phyloP scores from a whole-genome alignment of 345 rosid species.

The thale cress (Arabidopsis thaliana) region DNA sequence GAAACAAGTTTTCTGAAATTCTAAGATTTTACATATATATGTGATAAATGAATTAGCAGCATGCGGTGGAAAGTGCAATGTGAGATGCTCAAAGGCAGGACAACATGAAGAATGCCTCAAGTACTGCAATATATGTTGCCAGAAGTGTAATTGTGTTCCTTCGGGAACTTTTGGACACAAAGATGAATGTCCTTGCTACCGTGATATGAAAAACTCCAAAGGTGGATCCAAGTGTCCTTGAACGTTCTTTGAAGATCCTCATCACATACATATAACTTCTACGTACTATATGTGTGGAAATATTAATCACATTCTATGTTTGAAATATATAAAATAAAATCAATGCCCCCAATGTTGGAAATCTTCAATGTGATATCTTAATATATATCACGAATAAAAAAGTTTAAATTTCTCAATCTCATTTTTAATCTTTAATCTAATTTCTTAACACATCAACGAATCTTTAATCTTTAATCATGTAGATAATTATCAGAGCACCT shows the following conservation, averaged over 20 bases:
- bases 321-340: too few relatives aligned
- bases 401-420: too few relatives aligned
- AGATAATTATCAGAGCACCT: too few relatives aligned
- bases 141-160: conserved; percentile 39
- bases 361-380: too few relatives aligned
- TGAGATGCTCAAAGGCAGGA: conserved; percentile 35
- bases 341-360: too few relatives aligned
- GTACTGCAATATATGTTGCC: conserved; percentile 37
- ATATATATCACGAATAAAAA: too few relatives aligned
- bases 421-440: too few relatives aligned
- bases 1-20: not conserved
- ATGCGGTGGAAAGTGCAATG: conserved; percentile 30
- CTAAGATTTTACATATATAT: not conserved
- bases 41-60: conserved; percentile 16
- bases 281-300: too few relatives aligned
- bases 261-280: not conserved
- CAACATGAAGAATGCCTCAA: conserved; percentile 27
- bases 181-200: conserved; percentile 41
- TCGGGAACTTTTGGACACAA: not conserved
- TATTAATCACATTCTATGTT: too few relatives aligned
- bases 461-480: too few relatives aligned
- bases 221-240: conserved; percentile 36
- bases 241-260: conserved; percentile 5
- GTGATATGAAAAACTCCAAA: conserved; percentile 8
- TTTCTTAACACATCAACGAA: too few relatives aligned